A percentile compares a stretch with the other conserved stretches of the same genome.
phyloP scores from a whole-genome alignment of 176 grass and related monocot species.

The Zoysia japonica region DNA sequence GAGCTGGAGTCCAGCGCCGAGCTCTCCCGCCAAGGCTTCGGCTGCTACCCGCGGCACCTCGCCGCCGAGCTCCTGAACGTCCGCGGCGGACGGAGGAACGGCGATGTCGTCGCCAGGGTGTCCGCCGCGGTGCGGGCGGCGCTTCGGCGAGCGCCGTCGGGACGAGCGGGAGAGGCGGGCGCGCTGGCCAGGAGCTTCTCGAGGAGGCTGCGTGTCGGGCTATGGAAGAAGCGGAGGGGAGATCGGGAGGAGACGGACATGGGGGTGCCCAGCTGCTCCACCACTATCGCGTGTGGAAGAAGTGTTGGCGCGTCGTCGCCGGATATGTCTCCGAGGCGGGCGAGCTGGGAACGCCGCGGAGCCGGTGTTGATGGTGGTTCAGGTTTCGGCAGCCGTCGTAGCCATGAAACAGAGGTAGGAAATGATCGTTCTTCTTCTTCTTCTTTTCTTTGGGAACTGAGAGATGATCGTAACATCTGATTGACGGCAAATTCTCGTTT shows the following conservation, averaged over 20 bases:
- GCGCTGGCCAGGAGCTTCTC: slow-evolving; percentile 40
- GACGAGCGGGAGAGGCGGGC: slow-evolving; percentile 5
- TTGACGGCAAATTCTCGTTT: neutral
- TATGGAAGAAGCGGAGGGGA: slow-evolving; percentile 55
- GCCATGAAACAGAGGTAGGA: slow-evolving; percentile 27
- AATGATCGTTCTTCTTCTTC: neutral
- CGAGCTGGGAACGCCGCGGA: slow-evolving; percentile 24
- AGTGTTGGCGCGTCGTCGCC: slow-evolving; percentile 1
- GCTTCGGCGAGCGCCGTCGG: slow-evolving; percentile 24
- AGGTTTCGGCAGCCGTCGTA: neutral
- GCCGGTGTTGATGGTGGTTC: neutral
- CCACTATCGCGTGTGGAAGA: neutral
- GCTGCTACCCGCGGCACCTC: slow-evolving; percentile 59
- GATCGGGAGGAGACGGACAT: slow-evolving; percentile 24
- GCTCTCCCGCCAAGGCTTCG: slow-evolving; percentile 53
- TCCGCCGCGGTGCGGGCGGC: slow-evolving; percentile 51
- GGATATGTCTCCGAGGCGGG: slow-evolving; percentile 27
- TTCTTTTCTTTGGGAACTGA: neutral
- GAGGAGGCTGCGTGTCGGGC: slow-evolving; percentile 33
- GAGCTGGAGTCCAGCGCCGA: slow-evolving; percentile 65
- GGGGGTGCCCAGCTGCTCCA: slow-evolving; percentile 27
- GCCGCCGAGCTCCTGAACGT: slow-evolving; percentile 34
- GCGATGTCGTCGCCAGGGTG: slow-evolving; percentile 47
- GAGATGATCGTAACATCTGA: neutral
- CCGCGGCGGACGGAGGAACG: slow-evolving; percentile 21